Base-by-base conservation (phyloP, 345 rosid species). In the Ceriops decandra region DNA sequence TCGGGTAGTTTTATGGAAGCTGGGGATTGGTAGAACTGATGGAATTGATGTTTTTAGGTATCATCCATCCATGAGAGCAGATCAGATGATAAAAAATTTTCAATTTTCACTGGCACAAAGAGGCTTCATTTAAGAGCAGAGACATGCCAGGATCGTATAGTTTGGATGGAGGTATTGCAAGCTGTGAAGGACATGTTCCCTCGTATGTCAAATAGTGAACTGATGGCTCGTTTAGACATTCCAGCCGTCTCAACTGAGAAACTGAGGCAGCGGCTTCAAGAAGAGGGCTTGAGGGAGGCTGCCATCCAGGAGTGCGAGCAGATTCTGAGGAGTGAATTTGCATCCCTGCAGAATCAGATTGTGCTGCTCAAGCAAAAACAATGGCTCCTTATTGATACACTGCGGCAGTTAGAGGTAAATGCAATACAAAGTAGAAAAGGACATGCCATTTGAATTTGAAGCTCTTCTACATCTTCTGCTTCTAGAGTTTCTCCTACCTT, bases 391-490 rank as follows among this genome's bases (percentile, higher is more conserved):
- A 68, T 81, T 17, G 96, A 89, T 72, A 78, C 85, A 2, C 76
- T 92, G 78, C 83, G 86, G 76, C 93, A 91, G 70, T 79, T 93
- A 82, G 99, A 93, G 98, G 98, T 93, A 91, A 59, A 49, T 57
- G 52, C 38, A 62, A 52, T 36, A 13, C 46, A 67, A 63, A 52
- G 63, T 67, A 31, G 32, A 19, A 70, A 46, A 26, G 46, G 57
- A 60, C 28, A 60, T 38, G 53, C 19, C 64, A 63, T 53, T 64
- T 46, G 56, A 64, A 57, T 58, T 72, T 38, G 28, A 61, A 62
- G 38, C 66, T 51, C 51, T 61, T 61, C 36, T 59, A 5, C 35
- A 8, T 54, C 17, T 54, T 54, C 59, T 54, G 59, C 16, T 54
- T 54, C 26, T 53, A 32, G 38, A 7, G 52, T 36, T 56, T 54